Conservation (phyloP, 257 asterid species). For the Solanum megistacrolobum region DNA sequence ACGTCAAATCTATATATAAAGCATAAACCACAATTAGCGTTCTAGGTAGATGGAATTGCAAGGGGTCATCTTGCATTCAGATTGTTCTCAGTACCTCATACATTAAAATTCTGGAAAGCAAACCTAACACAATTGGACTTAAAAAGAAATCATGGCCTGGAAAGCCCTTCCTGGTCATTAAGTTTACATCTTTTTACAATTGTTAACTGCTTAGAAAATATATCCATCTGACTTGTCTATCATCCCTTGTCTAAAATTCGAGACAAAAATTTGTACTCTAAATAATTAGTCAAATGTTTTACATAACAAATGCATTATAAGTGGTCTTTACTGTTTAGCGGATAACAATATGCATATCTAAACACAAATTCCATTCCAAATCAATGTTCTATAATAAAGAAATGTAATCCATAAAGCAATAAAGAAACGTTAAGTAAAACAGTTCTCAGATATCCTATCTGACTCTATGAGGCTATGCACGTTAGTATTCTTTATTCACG, state of each 20-base stretch:
- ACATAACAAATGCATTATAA: neutral
- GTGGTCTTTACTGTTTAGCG: neutral
- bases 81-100: neutral
- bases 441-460: neutral
- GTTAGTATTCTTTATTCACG: neutral
- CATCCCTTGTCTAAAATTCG: neutral
- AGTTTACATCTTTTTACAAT: neutral
- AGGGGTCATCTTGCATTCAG: neutral
- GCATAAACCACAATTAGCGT: neutral
- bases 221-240: neutral
- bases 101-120: neutral
- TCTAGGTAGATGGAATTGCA: neutral
- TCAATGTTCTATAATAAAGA: neutral
- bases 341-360: neutral
- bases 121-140: neutral
- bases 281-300: neutral
- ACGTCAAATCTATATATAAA: conserved; percentile 56
- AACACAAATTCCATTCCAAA: neutral
- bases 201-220: neutral
- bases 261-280: neutral
- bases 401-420: neutral
- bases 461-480: neutral
- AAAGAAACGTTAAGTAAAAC: neutral
- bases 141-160: neutral
- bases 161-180: neutral